phyloP scores from a whole-genome alignment of 192 early-diverging fungal species.

The Spizellomyces sp. region DNA sequence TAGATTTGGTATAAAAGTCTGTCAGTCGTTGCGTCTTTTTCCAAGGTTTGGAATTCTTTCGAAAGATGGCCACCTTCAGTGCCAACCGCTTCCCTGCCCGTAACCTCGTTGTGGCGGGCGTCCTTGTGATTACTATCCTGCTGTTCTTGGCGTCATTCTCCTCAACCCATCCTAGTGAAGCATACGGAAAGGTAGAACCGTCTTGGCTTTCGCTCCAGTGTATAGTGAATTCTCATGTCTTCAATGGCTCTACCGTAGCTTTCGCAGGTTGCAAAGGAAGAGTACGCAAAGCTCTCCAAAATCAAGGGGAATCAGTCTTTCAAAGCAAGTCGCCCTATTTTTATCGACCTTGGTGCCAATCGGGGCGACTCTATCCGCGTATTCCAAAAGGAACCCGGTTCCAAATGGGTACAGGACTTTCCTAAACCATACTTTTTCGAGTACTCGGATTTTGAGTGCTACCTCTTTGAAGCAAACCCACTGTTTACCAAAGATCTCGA shows the following conservation, averaged over 20 bases:
- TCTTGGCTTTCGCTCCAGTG: not conserved
- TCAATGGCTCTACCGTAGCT: not conserved
- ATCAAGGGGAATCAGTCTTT: not conserved
- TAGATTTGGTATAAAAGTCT: no score
- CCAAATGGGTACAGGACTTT: conserved; percentile 5
- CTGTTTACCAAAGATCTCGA: conserved; percentile 4
- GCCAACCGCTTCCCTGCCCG: not conserved
- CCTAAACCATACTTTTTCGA: not conserved
- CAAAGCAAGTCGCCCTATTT: not conserved
- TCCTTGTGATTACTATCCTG: not conserved
- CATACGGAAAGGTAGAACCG: not conserved
- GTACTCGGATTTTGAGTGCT: conserved; percentile 8
- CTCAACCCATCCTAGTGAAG: not conserved
- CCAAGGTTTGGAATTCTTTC: no score
- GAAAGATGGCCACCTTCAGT: not conserved
- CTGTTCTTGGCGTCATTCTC: not conserved
- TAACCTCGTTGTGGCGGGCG: not conserved
- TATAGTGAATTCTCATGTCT: not conserved
- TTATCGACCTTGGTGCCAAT: conserved; percentile 23
- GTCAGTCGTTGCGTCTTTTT: no score
- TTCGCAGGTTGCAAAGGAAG: not conserved
- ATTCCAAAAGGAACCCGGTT: conserved; percentile 13
- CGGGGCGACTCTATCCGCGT: conserved; percentile 9
- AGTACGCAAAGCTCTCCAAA: not conserved
- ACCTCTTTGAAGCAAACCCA: conserved; percentile 23